Percentiles rank a stretch among this genome's conserved stretches.
phyloP scores from a whole-genome alignment of 2,329 filamentous ascomycete species.

The Paramyrothecium roridum region DNA sequence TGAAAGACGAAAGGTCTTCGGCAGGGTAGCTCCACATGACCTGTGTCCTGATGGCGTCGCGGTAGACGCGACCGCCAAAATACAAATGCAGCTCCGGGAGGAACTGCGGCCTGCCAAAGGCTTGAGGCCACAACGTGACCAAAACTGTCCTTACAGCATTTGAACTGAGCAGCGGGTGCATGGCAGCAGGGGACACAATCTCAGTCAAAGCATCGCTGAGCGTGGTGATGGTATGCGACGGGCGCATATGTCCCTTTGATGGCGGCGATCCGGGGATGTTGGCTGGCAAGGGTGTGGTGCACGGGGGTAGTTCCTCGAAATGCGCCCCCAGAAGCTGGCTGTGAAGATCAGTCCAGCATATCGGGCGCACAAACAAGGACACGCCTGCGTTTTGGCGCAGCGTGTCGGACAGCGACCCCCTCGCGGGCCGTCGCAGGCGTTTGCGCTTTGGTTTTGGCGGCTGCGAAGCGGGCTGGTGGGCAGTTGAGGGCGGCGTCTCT shows the following conservation, averaged over 20 bases:
- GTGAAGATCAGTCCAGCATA: slow-evolving; percentile 55
- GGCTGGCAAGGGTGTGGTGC: slow-evolving; percentile 36
- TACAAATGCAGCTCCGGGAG: slow-evolving; percentile 43
- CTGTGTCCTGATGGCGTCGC: slow-evolving; percentile 43
- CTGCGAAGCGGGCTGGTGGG: slow-evolving; percentile 14
- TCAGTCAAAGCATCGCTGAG: slow-evolving; percentile 42
- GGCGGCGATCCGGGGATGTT: slow-evolving; percentile 27
- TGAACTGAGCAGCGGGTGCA: slow-evolving; percentile 30
- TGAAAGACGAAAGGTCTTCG: slow-evolving; percentile 26
- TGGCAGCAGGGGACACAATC: slow-evolving; percentile 31
- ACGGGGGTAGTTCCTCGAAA: slow-evolving; percentile 40
- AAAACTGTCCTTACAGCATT: slow-evolving; percentile 42
- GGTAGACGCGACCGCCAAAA: slow-evolving; percentile 44
- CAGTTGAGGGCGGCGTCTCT: slow-evolving; percentile 19
- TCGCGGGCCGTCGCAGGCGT: slow-evolving; percentile 36
- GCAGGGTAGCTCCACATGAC: slow-evolving; percentile 44
- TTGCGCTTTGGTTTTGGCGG: slow-evolving; percentile 19
- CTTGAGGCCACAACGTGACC: slow-evolving; percentile 38
- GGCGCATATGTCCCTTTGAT: slow-evolving; percentile 30
- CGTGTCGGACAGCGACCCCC: slow-evolving; percentile 50
- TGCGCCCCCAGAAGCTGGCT: slow-evolving; percentile 41
- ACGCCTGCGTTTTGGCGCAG: slow-evolving; percentile 44
- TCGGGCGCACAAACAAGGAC: slow-evolving; percentile 48
- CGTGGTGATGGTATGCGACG: slow-evolving; percentile 37
- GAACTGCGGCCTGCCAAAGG: slow-evolving; percentile 23